phyloP scores from a whole-genome alignment of 495 filamentous ascomycete genomes.

The Aspergillus nidulans region DNA sequence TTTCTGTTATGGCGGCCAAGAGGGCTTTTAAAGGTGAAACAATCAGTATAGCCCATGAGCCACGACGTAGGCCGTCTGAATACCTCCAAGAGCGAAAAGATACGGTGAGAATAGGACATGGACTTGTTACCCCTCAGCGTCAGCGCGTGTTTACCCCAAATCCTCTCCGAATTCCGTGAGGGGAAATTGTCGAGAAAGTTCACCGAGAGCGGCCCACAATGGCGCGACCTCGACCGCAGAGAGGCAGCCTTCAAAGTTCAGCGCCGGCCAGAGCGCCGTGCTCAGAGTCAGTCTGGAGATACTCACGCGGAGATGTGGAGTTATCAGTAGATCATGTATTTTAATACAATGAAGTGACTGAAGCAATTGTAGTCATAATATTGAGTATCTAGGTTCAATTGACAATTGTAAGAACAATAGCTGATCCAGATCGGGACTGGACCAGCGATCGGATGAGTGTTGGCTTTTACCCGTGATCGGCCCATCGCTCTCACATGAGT shows the following conservation, averaged over 20 bases:
- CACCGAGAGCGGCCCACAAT: slow-evolving; percentile 25
- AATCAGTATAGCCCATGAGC: no score
- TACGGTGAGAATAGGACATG: no score
- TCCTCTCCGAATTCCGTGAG: slow-evolving; percentile 23
- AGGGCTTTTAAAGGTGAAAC: no score
- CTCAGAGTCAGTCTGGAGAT: slow-evolving; percentile 1
- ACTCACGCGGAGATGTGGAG: slow-evolving; percentile 6
- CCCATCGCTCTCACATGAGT: slow-evolving; percentile 33
- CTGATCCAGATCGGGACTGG: background rate
- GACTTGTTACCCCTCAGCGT: background rate
- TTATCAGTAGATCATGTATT: background rate
- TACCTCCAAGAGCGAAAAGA: no score
- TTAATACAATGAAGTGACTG: background rate
- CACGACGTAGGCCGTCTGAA: no score
- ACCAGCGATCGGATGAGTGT: background rate
- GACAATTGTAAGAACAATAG: background rate
- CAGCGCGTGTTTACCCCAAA: slow-evolving; percentile 28
- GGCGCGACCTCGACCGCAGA: background rate
- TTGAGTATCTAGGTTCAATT: background rate
- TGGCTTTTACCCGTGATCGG: slow-evolving; percentile 7
- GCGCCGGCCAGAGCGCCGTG: background rate
- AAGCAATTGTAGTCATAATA: background rate
- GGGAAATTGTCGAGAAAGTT: slow-evolving; percentile 32
- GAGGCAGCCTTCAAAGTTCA: background rate
- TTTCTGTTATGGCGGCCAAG: no score